Evolutionary conservation across 2,329 filamentous ascomycete species (phyloP), one percentile per base, ranked within the genome.

Genomic region (Arachnomyces sp.): DNA sequence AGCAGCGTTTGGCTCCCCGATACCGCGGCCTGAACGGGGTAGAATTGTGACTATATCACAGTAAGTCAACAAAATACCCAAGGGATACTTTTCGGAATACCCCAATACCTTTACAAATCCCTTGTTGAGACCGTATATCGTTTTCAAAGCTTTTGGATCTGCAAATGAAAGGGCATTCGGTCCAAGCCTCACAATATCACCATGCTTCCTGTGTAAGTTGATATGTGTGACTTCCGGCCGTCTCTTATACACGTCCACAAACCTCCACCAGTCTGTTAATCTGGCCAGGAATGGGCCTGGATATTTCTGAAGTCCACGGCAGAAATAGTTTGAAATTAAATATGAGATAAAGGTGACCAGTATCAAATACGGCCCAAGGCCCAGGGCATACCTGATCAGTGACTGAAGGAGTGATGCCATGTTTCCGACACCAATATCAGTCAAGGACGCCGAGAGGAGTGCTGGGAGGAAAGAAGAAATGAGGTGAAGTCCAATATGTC

Each of bases 111-210:
- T 92, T 35, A 75, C 65, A 50, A 87, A 83, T 0, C 84, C 83
- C 60, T 89, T 89, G 58, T 89, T 90, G 32, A 90, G 62, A 0
- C 84, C 84, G 57, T 92, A 93, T 33, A 92, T 89, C n/a, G 68
- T 67, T 61, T 85, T 86, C 50, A 90, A 68, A 0, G 83, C 82
- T 43, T 74, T 75, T 0, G 85, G 83, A 48, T 86, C 75, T 2
- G 81, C 74, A 53, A 92, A 87, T 0, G 82, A 86, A 1, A 92
- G 61, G 0, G 66, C 68, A 47, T 88, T 88, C 1, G 85, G 85
- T 0, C 84, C 85, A 3, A 88, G 63, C 1, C 85, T 73, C 1
- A 92, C 82, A 2, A 90, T 70, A 53, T 83, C 76, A 34, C 85
- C 85, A 63, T 86, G 71, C 50, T 84, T 72, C 11, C 72, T 70